A percentile compares a stretch with the other conserved stretches of the same genome.
Conservation (phyloP, 2,329 filamentous ascomycete genomes). For the Verticillium dahliae region DNA sequence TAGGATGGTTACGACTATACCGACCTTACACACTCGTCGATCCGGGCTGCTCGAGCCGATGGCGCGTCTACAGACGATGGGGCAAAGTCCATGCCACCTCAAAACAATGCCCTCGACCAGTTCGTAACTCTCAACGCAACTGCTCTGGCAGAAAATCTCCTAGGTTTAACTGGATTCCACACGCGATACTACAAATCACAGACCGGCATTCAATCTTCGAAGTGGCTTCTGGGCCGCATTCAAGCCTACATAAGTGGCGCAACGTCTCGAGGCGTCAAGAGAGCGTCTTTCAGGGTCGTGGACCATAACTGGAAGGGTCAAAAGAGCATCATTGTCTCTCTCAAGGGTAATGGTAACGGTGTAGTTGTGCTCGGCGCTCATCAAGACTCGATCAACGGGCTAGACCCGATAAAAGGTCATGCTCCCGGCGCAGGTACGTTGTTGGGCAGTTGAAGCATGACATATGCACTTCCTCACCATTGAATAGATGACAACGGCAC, state of each 20-base stretch:
- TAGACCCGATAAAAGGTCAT: neutral
- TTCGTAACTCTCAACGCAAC: neutral
- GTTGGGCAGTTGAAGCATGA: neutral
- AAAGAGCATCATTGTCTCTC: constrained; percentile 31
- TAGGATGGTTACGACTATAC: constrained; percentile 71
- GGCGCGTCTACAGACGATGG: constrained; percentile 26
- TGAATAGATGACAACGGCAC: constrained; percentile 32
- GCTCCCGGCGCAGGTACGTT: constrained; percentile 26
- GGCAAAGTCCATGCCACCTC: constrained; percentile 58
- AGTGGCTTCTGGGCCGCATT: constrained; percentile 35
- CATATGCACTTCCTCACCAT: neutral
- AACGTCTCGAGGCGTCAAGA: constrained; percentile 25
- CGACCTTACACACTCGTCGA: constrained; percentile 75
- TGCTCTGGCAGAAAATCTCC: neutral
- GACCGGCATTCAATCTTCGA: constrained; percentile 31
- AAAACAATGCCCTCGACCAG: constrained; percentile 53
- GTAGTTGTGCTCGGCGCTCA: constrained; percentile 69
- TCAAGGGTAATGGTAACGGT: constrained; percentile 23
- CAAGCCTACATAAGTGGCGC: constrained; percentile 20
- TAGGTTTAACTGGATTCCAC: constrained; percentile 13
- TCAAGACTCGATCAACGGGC: constrained; percentile 63
- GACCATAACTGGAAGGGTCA: constrained; percentile 30
- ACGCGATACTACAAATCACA: constrained; percentile 34
- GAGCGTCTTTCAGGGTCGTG: constrained; percentile 26
- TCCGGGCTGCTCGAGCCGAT: constrained; percentile 47